Evolutionary conservation across 78 protist species (phyloP).

Genomic region (Tieghemostelium lacteum): DNA sequence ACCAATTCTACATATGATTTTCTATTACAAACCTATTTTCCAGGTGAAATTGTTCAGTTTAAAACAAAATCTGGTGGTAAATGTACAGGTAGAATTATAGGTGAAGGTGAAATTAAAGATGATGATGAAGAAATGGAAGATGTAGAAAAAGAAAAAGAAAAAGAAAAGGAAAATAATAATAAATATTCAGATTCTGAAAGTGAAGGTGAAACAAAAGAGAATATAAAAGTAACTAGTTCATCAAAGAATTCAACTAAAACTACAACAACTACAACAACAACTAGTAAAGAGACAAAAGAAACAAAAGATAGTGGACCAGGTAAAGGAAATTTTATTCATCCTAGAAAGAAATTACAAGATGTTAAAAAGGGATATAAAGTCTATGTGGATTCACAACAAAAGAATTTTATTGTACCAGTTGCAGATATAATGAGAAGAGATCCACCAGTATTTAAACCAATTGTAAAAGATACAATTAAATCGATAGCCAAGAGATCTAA

Average conservation of each 20-base stretch:
- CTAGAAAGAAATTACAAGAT: conserved; percentile 18
- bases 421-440: conserved; percentile 62
- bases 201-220: neutral
- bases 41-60: conserved; percentile 41
- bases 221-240: neutral
- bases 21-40: conserved; percentile 22
- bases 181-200: neutral
- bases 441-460: conserved; percentile 70
- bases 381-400: conserved; percentile 14
- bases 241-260: neutral
- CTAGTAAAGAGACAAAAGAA: neutral
- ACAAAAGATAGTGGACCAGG: neutral
- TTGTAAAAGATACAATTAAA: conserved; percentile 64
- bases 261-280: neutral
- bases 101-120: neutral
- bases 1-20: too few species aligned
- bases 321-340: conserved; percentile 12
- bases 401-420: conserved; percentile 14
- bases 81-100: neutral
- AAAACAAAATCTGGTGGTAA: conserved; percentile 24
- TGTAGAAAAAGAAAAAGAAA: neutral
- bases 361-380: conserved; percentile 7
- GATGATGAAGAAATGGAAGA: neutral
- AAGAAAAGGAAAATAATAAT: neutral
- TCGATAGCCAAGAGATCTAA: conserved; percentile 42